Evolutionary conservation across 2,329 filamentous ascomycete species (phyloP), one percentile per base, ranked within the genome.

Genomic region (Diaporthe eres): DNA sequence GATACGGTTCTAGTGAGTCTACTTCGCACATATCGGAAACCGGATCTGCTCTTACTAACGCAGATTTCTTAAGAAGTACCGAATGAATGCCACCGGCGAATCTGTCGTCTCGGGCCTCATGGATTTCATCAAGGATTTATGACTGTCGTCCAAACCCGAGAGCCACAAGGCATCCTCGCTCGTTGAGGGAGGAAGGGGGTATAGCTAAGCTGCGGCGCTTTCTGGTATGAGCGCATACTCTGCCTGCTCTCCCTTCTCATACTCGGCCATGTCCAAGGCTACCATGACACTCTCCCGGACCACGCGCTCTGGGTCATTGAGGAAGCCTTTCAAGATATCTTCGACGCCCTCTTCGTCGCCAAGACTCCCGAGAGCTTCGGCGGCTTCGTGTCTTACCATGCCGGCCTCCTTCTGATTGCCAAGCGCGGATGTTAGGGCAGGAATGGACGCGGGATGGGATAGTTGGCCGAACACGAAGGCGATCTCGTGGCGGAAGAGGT

Each of bases 391-490:
- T 74, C 97, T 93, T 74, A 99, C 97, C 97, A 99, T 99, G 81
- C 96, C 95, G 34, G 92, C 94, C 86, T 99, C 97, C 74, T 94
- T 88, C 67, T 90, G 86, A 83, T 99, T 90, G 80, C 94, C 94
- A 76, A 99, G 88, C 1, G 94, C 92, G 71, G 91, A 91, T 22
- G 94, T 93, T 75, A 99, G 90, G 76, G 95, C 95, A 5, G 97
- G 96, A 79, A 99, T 98, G 1, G 95, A 98, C n/a, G 96, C 96
- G 1, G 97, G 97, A 82, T 99, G 97, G 74, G 94, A 95, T 71
- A 99, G 89, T 85, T 99, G 97, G 74, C 97, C 97, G 80, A 99
- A 99, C 19, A 99, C 97, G 83, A 99, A 99, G 19, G 97, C 97
- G 79, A 99, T 95, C 84, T 99, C 97, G 86, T 99, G 97, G 79